Conservation (phyloP, 164 flowering plant species). For the Santalum album region DNA sequence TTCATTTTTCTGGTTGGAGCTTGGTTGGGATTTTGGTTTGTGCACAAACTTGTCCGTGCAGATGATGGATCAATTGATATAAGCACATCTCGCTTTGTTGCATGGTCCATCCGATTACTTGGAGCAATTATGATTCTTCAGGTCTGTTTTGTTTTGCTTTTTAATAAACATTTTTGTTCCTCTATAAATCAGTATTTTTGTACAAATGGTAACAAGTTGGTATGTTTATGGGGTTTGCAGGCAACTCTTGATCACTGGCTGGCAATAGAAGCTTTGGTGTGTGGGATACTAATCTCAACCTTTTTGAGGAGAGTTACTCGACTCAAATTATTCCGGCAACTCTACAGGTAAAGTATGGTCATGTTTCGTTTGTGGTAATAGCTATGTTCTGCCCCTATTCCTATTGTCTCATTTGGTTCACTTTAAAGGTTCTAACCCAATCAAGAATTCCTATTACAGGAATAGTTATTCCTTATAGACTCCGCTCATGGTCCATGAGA, state of each 20-base stretch:
- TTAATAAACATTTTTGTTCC: neutral
- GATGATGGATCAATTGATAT: constrained; percentile 78
- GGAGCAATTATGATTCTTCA: constrained; percentile 65
- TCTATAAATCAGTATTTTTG: neutral
- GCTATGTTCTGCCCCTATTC: too few species aligned
- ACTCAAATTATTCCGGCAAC: constrained; percentile 27
- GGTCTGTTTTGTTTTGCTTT: constrained; percentile 28
- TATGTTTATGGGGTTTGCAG: constrained; percentile 24
- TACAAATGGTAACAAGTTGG: neutral
- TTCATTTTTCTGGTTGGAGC: constrained; percentile 71
- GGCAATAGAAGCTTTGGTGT: constrained; percentile 53
- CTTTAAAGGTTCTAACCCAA: too few species aligned
- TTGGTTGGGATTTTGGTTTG: constrained; percentile 93
- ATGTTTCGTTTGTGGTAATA: too few species aligned
- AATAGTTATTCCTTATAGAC: too few species aligned
- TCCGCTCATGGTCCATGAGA: too few species aligned
- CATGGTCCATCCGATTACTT: constrained; percentile 61
- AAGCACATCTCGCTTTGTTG: constrained; percentile 53
- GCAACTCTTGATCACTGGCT: constrained; percentile 66
- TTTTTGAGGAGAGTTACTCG: constrained; percentile 23
- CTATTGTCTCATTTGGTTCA: too few species aligned
- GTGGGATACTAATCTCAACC: constrained; percentile 41
- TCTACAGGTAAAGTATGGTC: constrained; percentile 30
- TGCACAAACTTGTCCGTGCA: constrained; percentile 60
- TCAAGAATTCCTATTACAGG: too few species aligned